Base-by-base conservation (phyloP, 1,284 basidiomycete genomes). In the Hemileia vastatrix region DNA sequence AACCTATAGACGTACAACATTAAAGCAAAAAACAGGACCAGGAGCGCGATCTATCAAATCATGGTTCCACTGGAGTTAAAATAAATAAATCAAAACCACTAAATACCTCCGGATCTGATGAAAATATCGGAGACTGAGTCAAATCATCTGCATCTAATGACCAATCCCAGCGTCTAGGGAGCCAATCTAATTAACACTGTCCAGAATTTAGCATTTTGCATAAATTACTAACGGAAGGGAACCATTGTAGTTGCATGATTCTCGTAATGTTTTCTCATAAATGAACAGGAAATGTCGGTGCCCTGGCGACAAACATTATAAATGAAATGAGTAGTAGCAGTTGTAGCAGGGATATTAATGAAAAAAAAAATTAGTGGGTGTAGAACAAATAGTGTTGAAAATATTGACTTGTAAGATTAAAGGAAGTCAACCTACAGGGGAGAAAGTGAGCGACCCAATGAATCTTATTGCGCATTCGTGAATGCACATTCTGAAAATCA, bases 151-250 rank as follows among this genome's bases (percentile, higher is more conserved):
- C 47, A 45, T 61, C 59, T 18, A 61, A 24, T 2, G 59, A 48
- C 59, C 59, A 61, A 61, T 61, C 59, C 59, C 59, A 61, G n/a
- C 59, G 59, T n/a, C n/a, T n/a, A n/a, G n/a, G n/a, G n/a, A n/a
- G n/a, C n/a, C n/a, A n/a, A n/a, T n/a, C n/a, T n/a, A n/a, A n/a
- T n/a, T n/a, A n/a, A n/a, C n/a, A n/a, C n/a, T n/a, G n/a, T n/a
- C n/a, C n/a, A n/a, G n/a, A n/a, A n/a, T n/a, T n/a, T n/a, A n/a
- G n/a, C n/a, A n/a, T n/a, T n/a, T n/a, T n/a, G n/a, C n/a, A n/a
- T n/a, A n/a, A n/a, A n/a, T n/a, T n/a, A n/a, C n/a, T n/a, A n/a
- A n/a, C 4, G 59, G 59, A n/a, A 61, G 51, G 18, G 19, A 54
- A 2, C 52, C 59, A 9, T 36, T 54, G 32, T 61, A 61, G 4